These are phyloP conservation scores for Pseudogymnoascus verrucosus DNA, from an alignment of 2,329 filamentous ascomycete species.

Conservation along the genomic window DNA sequence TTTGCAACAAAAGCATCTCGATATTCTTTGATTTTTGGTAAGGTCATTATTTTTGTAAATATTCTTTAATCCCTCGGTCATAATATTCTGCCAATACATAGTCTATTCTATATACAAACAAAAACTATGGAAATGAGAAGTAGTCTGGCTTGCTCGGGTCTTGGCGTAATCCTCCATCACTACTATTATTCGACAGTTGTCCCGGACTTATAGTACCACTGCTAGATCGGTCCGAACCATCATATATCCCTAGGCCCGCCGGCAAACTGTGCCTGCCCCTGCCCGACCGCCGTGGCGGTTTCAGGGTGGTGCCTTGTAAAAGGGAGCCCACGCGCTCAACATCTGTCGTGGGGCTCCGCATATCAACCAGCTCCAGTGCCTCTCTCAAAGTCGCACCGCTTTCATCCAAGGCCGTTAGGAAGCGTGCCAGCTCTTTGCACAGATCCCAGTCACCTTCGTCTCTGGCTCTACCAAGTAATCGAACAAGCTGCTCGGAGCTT, in stretches of 20 bases:
- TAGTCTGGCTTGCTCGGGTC: not conserved
- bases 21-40: not conserved
- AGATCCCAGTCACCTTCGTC: conserved; percentile 87
- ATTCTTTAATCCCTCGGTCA: not conserved
- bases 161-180: conserved; percentile 7
- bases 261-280: conserved; percentile 1
- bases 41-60: not conserved
- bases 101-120: conserved; percentile 1
- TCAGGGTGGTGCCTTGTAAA: conserved; percentile 31
- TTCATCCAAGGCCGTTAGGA: conserved; percentile 85
- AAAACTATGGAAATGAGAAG: conserved; percentile 8
- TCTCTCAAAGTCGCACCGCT: conserved; percentile 70
- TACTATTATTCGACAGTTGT: not conserved
- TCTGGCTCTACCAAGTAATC: conserved; percentile 73
- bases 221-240: not conserved
- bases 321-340: conserved; percentile 30
- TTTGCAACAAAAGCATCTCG: not conserved
- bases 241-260: not conserved
- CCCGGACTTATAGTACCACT: not conserved
- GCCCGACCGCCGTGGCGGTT: conserved; percentile 16
- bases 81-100: not conserved
- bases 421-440: conserved; percentile 90
- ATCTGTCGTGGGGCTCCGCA: conserved; percentile 30
- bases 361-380: conserved; percentile 57
- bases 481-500: conserved; percentile 69